Percentiles rank a stretch among this genome's conserved stretches.
Conservation (phyloP, 2,329 filamentous ascomycete species). For the Dendryphion nanum region DNA sequence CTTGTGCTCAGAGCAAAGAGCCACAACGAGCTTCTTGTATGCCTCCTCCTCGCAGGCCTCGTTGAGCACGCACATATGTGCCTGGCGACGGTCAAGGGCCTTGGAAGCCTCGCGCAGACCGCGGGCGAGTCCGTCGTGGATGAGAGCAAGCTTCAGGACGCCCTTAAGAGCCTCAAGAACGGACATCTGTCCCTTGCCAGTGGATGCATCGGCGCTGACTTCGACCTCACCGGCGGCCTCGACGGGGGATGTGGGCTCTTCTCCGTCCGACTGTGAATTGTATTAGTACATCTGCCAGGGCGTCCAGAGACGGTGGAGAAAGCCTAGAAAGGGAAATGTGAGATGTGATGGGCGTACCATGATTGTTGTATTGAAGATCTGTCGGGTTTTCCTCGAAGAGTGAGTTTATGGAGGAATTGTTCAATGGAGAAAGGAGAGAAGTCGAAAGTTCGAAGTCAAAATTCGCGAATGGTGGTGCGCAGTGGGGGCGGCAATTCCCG, state of each 20-base stretch:
- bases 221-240: conserved; percentile 87
- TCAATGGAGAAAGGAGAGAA: conserved; percentile 3
- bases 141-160: conserved; percentile 95
- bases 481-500: background rate
- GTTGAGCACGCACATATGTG: conserved; percentile 99
- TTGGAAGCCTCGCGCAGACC: conserved; percentile 98
- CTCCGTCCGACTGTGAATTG: conserved; percentile 88
- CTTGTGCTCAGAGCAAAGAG: conserved; percentile 99
- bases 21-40: conserved; percentile 99
- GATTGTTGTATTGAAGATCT: conserved; percentile 35
- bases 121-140: conserved; percentile 98
- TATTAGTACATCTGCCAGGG: background rate
- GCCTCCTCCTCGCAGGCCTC: conserved; percentile 99
- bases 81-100: conserved; percentile 96
- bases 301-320: background rate
- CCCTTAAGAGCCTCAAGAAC: conserved; percentile 98
- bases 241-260: conserved; percentile 87
- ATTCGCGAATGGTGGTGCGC: conserved; percentile 7
- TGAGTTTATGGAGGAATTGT: conserved; percentile 5
- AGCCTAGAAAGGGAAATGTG: conserved; percentile 12
- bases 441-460: conserved; percentile 14
- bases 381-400: conserved; percentile 48
- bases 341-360: conserved; percentile 35
- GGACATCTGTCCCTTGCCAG: conserved; percentile 85
- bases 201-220: conserved; percentile 83